Evolutionary conservation across 192 early-diverging fungal genomes (phyloP).

Genomic region (Mortierella claussenii): DNA sequence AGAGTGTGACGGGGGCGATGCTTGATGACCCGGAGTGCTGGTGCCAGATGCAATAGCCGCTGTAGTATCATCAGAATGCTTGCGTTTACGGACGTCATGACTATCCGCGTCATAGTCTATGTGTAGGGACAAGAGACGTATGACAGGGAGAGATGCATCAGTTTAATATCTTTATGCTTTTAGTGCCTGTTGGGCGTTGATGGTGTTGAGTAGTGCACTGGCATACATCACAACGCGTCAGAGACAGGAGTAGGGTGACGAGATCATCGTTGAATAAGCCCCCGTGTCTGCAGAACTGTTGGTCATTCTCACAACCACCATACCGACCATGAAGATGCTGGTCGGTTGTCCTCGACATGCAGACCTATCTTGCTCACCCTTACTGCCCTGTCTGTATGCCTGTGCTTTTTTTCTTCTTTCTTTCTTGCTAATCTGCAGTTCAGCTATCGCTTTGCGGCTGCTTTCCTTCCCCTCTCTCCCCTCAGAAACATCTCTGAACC

Average conservation of each 20-base stretch:
- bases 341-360: not conserved
- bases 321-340: not conserved
- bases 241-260: not conserved
- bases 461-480: no score
- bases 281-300: conserved; percentile 3
- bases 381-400: no score
- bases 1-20: conserved; percentile 16
- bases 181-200: no score
- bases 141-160: no score
- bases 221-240: not conserved
- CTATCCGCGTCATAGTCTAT: conserved; percentile 5
- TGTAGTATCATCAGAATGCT: conserved; percentile 18
- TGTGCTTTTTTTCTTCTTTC: no score
- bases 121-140: conserved; percentile 6
- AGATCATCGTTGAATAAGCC: conserved; percentile 9
- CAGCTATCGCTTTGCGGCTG: no score
- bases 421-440: no score
- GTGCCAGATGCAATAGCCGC: conserved; percentile 16
- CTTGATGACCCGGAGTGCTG: conserved; percentile 24
- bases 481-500: no score
- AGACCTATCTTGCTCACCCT: no score
- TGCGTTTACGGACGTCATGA: conserved; percentile 18
- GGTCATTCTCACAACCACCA: not conserved
- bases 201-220: not conserved
- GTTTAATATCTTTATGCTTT: no score